These are phyloP conservation scores for Endocladia muricata DNA, from an alignment of 31 red algal species.

Conservation along the genomic window DNA sequence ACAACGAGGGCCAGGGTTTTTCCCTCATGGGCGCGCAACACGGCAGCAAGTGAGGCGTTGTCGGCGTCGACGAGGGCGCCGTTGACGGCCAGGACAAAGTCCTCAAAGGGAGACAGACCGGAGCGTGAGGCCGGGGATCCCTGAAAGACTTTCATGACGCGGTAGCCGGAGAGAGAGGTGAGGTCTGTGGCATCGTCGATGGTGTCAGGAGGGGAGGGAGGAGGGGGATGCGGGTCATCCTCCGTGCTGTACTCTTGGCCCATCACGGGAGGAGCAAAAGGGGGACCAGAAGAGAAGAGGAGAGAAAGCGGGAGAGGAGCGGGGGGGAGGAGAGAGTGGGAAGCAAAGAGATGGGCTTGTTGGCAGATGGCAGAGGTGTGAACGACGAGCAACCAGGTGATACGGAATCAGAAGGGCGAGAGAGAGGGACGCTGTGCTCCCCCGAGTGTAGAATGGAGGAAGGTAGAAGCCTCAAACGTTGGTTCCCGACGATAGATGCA, in stretches of 20 bases:
- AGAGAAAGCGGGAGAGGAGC: too few species aligned
- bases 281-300: too few species aligned
- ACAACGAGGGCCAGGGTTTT: slow-evolving; percentile 70
- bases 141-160: slow-evolving; percentile 87
- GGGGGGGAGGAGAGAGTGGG: too few species aligned
- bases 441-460: too few species aligned
- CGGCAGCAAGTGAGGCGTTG: slow-evolving; percentile 55
- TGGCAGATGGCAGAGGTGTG: too few species aligned
- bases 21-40: slow-evolving; percentile 51
- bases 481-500: too few species aligned
- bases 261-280: neutral
- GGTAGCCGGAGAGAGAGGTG: slow-evolving; percentile 56
- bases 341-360: too few species aligned
- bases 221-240: neutral
- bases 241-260: slow-evolving; percentile 22
- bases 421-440: too few species aligned
- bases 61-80: slow-evolving; percentile 61
- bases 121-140: slow-evolving; percentile 70
- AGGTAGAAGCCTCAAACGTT: too few species aligned
- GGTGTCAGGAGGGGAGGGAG: neutral
- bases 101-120: slow-evolving; percentile 79
- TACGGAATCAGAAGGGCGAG: too few species aligned
- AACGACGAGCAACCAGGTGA: too few species aligned
- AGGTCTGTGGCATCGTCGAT: slow-evolving; percentile 16
- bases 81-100: slow-evolving; percentile 89